A percentile compares a stretch with the other conserved stretches of the same genome.
phyloP scores from a whole-genome alignment of 2,329 filamentous ascomycete genomes.

The Apiospora aurea region DNA sequence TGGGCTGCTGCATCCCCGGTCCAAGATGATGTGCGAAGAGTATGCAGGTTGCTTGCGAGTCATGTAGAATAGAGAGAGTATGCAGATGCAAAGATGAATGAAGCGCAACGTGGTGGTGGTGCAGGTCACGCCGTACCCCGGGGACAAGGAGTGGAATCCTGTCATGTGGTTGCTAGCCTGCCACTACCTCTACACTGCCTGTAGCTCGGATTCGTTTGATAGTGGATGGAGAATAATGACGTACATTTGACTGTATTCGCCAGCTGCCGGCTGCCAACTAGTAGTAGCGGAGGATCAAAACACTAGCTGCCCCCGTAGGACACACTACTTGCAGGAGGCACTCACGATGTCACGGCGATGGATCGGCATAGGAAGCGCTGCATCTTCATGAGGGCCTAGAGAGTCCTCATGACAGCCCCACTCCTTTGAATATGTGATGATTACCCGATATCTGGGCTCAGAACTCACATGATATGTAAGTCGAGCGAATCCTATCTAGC shows the following conservation, averaged over 20 bases:
- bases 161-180: not conserved
- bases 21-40: not conserved
- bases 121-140: too few species aligned
- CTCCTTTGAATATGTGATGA: not conserved
- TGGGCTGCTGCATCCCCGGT: not conserved
- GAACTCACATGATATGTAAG: not conserved
- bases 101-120: not conserved
- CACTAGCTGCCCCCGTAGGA: not conserved
- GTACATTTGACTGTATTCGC: not conserved
- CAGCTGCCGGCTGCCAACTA: not conserved
- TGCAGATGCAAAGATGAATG: not conserved
- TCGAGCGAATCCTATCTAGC: not conserved
- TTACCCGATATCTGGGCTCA: not conserved
- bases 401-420: not conserved
- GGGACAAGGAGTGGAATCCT: not conserved
- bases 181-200: not conserved
- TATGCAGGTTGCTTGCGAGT: not conserved
- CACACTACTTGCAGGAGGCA: not conserved
- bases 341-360: not conserved
- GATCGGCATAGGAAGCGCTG: not conserved
- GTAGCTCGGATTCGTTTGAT: not conserved
- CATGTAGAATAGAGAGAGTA: not conserved
- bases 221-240: not conserved
- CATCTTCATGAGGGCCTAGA: not conserved
- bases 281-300: not conserved